These are phyloP conservation scores for Hanseniaspora lindneri DNA, from an alignment of 805 yeast genomes.

Conservation along the genomic window DNA sequence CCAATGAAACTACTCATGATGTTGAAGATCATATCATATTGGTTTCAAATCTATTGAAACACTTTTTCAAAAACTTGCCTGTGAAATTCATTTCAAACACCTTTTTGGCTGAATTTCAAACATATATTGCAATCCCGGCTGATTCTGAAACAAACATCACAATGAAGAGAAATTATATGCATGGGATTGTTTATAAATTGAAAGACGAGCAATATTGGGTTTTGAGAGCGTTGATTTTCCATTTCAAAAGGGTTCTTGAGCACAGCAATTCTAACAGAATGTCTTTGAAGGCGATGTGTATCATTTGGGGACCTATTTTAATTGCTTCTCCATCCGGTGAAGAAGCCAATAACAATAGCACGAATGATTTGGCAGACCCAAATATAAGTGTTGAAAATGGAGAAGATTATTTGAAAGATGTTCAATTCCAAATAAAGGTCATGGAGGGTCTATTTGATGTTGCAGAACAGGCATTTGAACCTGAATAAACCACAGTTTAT, in stretches of 20 bases:
- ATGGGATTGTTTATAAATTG: conserved; percentile 73
- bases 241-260: conserved; percentile 59
- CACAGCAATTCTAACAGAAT: conserved; percentile 59
- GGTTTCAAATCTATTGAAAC: conserved; percentile 77
- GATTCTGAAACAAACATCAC: conserved; percentile 25
- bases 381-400: conserved; percentile 25
- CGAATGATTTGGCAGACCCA: not conserved
- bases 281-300: conserved; percentile 70
- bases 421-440: conserved; percentile 62
- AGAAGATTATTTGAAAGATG: conserved; percentile 55
- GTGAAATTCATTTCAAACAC: conserved; percentile 34
- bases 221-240: conserved; percentile 71
- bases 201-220: conserved; percentile 96
- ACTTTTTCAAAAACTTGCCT: conserved; percentile 73
- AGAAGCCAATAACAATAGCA: not conserved
- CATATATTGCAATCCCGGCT: conserved; percentile 60
- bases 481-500: conserved; percentile 31
- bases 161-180: conserved; percentile 61
- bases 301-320: conserved; percentile 90
- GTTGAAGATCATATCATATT: conserved; percentile 26
- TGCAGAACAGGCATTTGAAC: conserved; percentile 70
- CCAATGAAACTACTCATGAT: conserved; percentile 68
- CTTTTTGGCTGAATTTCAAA: conserved; percentile 26
- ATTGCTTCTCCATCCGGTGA: conserved; percentile 37
- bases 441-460: conserved; percentile 75